Conservation (phyloP, 129 eudicot species). For the Heracleum sosnowskyi region DNA sequence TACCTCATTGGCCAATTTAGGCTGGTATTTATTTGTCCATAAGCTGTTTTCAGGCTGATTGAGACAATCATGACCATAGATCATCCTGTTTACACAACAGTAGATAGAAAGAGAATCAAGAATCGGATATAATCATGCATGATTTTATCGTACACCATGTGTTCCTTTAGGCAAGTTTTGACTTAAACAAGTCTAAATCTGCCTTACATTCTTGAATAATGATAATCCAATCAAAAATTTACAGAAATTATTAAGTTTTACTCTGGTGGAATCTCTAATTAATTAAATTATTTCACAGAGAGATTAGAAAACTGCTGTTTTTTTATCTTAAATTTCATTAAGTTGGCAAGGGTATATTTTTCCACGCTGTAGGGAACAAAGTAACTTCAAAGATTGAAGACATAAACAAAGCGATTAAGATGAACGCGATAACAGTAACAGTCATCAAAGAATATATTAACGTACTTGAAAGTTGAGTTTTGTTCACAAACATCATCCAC, state of each 20-base stretch:
- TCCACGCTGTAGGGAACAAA: not conserved
- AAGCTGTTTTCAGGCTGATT: conserved; percentile 60
- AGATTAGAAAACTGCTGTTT: not conserved
- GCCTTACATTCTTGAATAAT: not conserved
- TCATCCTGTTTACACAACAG: conserved; percentile 35
- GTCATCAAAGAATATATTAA: conserved; percentile 20
- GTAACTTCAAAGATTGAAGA: not conserved
- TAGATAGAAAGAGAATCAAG: not conserved
- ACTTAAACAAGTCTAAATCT: not conserved
- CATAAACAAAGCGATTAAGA: not conserved
- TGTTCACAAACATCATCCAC: conserved; percentile 19
- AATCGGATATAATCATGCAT: not conserved
- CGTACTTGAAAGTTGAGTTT: conserved; percentile 26
- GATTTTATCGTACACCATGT: not conserved
- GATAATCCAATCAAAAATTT: not conserved
- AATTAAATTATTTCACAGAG: not conserved
- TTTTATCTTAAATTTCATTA: not conserved
- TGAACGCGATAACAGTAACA: not conserved
- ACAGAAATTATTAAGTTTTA: not conserved
- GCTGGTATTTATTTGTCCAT: conserved; percentile 93
- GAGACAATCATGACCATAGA: conserved; percentile 29
- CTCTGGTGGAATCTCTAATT: not conserved
- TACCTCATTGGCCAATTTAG: conserved; percentile 80
- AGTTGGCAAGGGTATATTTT: not conserved
- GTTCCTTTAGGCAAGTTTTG: not conserved